Base-by-base conservation (phyloP, 2,329 filamentous ascomycete genomes). In the Aspergillus nomiae region DNA sequence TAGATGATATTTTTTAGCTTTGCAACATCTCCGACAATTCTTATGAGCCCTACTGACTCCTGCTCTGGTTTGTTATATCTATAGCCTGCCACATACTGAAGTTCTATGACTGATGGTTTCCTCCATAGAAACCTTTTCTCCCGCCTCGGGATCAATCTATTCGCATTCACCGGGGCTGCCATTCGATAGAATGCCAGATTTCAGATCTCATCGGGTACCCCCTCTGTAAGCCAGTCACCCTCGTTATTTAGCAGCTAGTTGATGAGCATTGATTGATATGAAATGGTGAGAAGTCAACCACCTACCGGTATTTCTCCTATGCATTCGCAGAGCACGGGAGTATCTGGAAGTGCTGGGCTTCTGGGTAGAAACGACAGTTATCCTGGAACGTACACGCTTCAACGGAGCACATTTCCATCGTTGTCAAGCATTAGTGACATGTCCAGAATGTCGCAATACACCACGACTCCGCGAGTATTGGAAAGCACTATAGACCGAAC, bases 21-120 rank as follows among this genome's bases (percentile, higher is more conserved):
- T 74, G 80, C 82, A 65, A 70, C 80, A 66, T 78, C 78, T 64
- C 76, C 81, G 71, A 80, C 81, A 68, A 81, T 85, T 69, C 82
- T 85, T 63, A 77, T 81, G 75, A 81, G 77, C 67, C 78, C 80
- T 58, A 71, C 78, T 59, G 85, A 87, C 76, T 85, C 85, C 64
- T 84, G 82, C 61, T 83, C 82, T 61, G 85, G 84, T 71, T 86
- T 82, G 67, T 82, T 58, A 43, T 36, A 53, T 21, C 45, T 45
- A 21, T 43, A 30, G 32, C 41, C 45, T 36, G 48, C 45, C 55
- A 53, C 43, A 41, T 30, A 30, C 36, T 32, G 32, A 48, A 41
- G 26, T 41, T 24, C 41, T 58, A 60, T 63, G 56, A 77, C 65
- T 63, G 65, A 69, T 64, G 67, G 65, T 50, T 65, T 59, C 54